Percentiles rank a stretch among this genome's conserved stretches.
Evolutionary conservation across 768 basidiomycete species (phyloP).

Genomic region (Rickenella mellea): DNA sequence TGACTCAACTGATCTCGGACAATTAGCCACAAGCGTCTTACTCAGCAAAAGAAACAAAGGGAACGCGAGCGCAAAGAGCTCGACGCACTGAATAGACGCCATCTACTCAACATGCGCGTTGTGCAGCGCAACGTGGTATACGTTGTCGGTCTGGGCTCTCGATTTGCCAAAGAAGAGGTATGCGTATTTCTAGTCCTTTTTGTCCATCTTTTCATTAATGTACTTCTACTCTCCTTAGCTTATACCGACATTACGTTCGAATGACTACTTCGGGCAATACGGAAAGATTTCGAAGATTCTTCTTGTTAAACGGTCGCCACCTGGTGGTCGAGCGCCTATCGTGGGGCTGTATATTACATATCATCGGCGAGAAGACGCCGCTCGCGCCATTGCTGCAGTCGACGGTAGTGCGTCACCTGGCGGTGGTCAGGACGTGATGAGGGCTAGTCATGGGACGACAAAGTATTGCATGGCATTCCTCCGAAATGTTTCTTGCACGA

Average conservation of each 20-base stretch:
- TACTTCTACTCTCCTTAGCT: constrained; percentile 36
- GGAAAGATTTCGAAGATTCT: constrained; percentile 96
- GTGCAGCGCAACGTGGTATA: constrained; percentile 95
- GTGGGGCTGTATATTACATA: constrained; percentile 97
- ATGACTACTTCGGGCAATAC: constrained; percentile 97
- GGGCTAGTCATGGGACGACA: constrained; percentile 92
- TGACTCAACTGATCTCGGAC: constrained; percentile 3
- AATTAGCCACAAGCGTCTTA: constrained; percentile 83
- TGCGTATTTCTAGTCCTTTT: constrained; percentile 14
- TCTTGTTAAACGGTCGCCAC: constrained; percentile 78
- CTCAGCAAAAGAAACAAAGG: constrained; percentile 89
- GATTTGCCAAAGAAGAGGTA: constrained; percentile 95
- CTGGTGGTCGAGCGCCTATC: constrained; percentile 61
- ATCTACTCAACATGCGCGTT: constrained; percentile 90
- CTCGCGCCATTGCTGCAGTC: constrained; percentile 83
- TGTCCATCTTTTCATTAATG: constrained; percentile 8
- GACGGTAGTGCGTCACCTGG: constrained; percentile 90
- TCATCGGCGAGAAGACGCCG: constrained; percentile 88
- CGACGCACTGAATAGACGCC: constrained; percentile 72
- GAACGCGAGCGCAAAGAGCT: constrained; percentile 95
- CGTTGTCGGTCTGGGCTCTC: constrained; percentile 88
- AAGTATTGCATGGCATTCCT: constrained; percentile 97
- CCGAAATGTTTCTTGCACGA: constrained; percentile 73
- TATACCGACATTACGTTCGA: constrained; percentile 85
- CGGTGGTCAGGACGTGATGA: constrained; percentile 80